Evolutionary conservation across 768 basidiomycete genomes (phyloP).

Genomic region (Leccinum barrowsii): DNA sequence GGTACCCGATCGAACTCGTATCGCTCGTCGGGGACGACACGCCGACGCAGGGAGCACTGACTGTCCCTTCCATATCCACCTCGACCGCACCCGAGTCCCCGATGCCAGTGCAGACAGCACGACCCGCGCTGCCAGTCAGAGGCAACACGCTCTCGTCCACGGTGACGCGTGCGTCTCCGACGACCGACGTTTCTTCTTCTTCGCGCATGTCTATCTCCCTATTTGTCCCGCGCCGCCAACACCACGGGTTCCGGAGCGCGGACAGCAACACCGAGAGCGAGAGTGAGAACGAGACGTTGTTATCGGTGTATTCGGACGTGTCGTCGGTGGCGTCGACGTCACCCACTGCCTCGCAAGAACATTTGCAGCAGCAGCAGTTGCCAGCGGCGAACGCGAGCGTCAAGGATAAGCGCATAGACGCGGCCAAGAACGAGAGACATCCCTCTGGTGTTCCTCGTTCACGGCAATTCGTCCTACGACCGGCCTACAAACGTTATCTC

Average conservation of each 20-base stretch:
- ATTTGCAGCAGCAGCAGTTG: slow-evolving; percentile 9
- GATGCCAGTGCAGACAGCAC: slow-evolving; percentile 18
- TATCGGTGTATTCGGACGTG: slow-evolving; percentile 31
- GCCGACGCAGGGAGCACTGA: slow-evolving; percentile 38
- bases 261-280: slow-evolving; percentile 32
- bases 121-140: slow-evolving; percentile 11
- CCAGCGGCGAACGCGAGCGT: slow-evolving; percentile 11
- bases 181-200: slow-evolving; percentile 14
- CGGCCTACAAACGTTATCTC: slow-evolving; percentile 93
- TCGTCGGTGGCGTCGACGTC: slow-evolving; percentile 34
- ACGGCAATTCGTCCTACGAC: slow-evolving; percentile 69
- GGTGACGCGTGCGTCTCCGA: slow-evolving; percentile 7
- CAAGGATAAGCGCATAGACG: neutral
- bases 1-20: slow-evolving; percentile 18
- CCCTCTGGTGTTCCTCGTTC: slow-evolving; percentile 33
- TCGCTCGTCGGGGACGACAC: slow-evolving; percentile 10
- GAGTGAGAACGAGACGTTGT: slow-evolving; percentile 31
- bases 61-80: slow-evolving; percentile 53
- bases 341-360: slow-evolving; percentile 32
- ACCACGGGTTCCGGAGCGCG: slow-evolving; percentile 18
- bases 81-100: slow-evolving; percentile 43
- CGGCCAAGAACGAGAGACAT: slow-evolving; percentile 31
- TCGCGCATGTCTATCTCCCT: slow-evolving; percentile 27
- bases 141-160: slow-evolving; percentile 7
- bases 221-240: slow-evolving; percentile 25